Evolutionary conservation across 345 rosid genomes (phyloP).

Genomic region (Balakata baccata): DNA sequence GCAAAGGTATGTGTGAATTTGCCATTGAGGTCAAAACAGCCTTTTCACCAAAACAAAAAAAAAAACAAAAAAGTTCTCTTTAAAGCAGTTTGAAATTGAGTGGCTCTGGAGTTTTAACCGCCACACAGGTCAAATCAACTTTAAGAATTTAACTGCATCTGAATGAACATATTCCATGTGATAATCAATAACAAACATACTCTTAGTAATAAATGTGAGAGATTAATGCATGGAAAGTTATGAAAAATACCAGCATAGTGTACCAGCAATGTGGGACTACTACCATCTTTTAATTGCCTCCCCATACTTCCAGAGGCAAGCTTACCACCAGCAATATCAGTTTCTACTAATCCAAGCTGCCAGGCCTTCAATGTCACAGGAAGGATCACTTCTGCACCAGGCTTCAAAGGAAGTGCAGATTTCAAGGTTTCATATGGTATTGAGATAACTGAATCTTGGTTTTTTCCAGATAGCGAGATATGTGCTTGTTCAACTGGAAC

Average conservation of each 20-base stretch:
- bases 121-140: too few relatives aligned
- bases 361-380: slow-evolving; percentile 91
- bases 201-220: neutral
- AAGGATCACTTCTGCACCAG: slow-evolving; percentile 84
- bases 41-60: too few relatives aligned
- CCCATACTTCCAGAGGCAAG: slow-evolving; percentile 52
- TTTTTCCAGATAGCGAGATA: slow-evolving; percentile 87
- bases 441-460: slow-evolving; percentile 88
- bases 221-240: neutral
- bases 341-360: slow-evolving; percentile 67
- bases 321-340: slow-evolving; percentile 53
- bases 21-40: neutral
- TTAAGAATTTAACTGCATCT: too few relatives aligned
- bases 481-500: slow-evolving; percentile 89
- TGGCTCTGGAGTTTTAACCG: too few relatives aligned
- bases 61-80: neutral
- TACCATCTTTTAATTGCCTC: slow-evolving; percentile 69
- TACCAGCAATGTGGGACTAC: slow-evolving; percentile 73
- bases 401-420: slow-evolving; percentile 82
- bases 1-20: neutral
- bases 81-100: neutral
- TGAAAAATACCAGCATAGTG: slow-evolving; percentile 74
- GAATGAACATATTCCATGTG: neutral
- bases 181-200: neutral
- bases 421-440: slow-evolving; percentile 66